Evolutionary conservation across 2,329 filamentous ascomycete genomes (phyloP).

Genomic region (Stemphylium beticola): DNA sequence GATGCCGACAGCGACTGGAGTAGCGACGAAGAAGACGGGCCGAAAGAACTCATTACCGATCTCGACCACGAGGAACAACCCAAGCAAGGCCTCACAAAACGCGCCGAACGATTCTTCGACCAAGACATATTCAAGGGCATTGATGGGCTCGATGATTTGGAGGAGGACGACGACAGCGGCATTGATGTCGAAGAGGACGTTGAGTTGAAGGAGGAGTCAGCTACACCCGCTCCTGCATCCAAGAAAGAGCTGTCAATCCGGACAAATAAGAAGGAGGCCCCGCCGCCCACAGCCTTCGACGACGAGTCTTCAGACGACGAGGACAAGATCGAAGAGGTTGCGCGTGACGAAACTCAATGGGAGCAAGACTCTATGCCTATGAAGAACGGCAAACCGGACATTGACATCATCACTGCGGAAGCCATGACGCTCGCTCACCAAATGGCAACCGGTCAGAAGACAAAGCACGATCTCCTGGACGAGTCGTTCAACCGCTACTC

Average conservation of each 20-base stretch:
- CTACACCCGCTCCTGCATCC: conserved; percentile 14
- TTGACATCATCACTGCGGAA: conserved; percentile 99
- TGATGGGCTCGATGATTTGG: conserved; percentile 67
- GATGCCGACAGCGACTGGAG: conserved; percentile 69
- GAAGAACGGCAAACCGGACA: conserved; percentile 73
- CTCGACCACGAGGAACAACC: conserved; percentile 62
- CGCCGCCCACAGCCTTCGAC: conserved; percentile 33
- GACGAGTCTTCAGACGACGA: conserved; percentile 47
- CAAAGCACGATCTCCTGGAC: conserved; percentile 79
- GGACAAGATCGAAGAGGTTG: conserved; percentile 68
- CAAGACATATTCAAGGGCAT: conserved; percentile 94
- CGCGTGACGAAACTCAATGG: conserved; percentile 65
- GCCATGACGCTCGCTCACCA: conserved; percentile 97
- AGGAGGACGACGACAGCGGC: conserved; percentile 51
- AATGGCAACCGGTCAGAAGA: conserved; percentile 84
- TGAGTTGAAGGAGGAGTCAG: conserved; percentile 19
- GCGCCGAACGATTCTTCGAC: conserved; percentile 87
- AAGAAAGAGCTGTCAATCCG: conserved; percentile 25
- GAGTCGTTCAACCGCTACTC: conserved; percentile 93
- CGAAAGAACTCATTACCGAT: conserved; percentile 65
- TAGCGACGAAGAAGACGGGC: conserved; percentile 62
- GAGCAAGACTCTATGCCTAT: conserved; percentile 68
- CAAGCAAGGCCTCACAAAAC: conserved; percentile 73
- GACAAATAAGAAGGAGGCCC: conserved; percentile 23
- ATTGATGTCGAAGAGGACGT: conserved; percentile 49